These are phyloP conservation scores for Haberlea rhodopensis DNA, from an alignment of 257 asterid genomes.

Conservation along the genomic window DNA sequence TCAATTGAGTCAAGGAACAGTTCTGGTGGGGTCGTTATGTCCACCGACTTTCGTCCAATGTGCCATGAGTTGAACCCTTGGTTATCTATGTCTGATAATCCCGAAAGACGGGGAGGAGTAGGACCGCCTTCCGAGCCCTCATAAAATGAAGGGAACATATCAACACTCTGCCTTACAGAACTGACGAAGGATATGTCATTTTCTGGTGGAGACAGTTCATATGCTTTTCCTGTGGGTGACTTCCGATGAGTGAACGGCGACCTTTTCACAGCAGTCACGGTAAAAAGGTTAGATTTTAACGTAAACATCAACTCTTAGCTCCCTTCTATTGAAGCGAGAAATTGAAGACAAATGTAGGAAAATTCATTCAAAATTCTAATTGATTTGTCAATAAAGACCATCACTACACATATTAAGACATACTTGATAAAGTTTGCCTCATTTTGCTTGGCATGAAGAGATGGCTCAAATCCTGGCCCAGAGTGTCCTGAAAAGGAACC, in stretches of 20 bases:
- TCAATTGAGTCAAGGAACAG: constrained; percentile 41
- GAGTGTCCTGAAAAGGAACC: constrained; percentile 41
- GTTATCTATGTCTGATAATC: constrained; percentile 59
- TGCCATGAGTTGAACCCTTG: constrained; percentile 45
- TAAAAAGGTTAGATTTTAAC: constrained; percentile 19
- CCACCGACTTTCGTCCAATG: constrained; percentile 55
- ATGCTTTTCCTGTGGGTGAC: constrained; percentile 74
- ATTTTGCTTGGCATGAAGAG: constrained; percentile 36
- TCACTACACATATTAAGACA: constrained; percentile 21
- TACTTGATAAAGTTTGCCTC: constrained; percentile 46
- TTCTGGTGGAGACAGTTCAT: constrained; percentile 66
- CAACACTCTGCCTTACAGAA: constrained; percentile 66
- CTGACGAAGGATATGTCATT: constrained; percentile 84
- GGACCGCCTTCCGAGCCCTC: constrained; percentile 52
- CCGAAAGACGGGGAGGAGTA: constrained; percentile 82
- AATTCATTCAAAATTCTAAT: neutral
- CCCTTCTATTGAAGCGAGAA: constrained; percentile 1
- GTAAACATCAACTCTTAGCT: constrained; percentile 8
- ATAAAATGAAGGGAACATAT: constrained; percentile 46
- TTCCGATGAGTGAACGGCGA: constrained; percentile 75
- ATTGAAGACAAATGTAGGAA: neutral
- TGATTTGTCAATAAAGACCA: neutral
- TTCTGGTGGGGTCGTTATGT: constrained; percentile 47
- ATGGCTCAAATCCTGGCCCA: constrained; percentile 37
- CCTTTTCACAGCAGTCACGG: constrained; percentile 39